Evolutionary conservation across 2,329 filamentous ascomycete genomes (phyloP).

Genomic region (Ceratocystis cacaofunesta): DNA sequence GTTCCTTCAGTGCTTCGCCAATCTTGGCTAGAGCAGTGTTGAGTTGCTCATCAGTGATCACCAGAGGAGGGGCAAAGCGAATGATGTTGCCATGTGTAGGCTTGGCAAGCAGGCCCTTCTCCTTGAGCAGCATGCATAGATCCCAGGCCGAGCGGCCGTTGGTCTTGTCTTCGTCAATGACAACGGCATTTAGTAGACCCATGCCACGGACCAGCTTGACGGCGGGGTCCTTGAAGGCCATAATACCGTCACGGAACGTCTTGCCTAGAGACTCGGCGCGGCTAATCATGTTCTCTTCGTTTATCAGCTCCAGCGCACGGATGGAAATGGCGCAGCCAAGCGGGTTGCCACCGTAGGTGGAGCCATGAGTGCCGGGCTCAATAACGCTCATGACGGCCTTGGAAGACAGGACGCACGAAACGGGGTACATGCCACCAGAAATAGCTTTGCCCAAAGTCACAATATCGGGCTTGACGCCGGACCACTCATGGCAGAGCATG

Average conservation of each 20-base stretch:
- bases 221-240: constrained; percentile 61
- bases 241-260: constrained; percentile 66
- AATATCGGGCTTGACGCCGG: constrained; percentile 85
- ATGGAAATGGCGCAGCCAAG: constrained; percentile 92
- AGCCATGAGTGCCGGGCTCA: constrained; percentile 92
- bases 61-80: constrained; percentile 85
- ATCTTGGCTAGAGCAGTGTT: constrained; percentile 65
- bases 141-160: constrained; percentile 88
- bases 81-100: constrained; percentile 98
- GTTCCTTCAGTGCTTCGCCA: constrained; percentile 62
- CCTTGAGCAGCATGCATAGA: constrained; percentile 86
- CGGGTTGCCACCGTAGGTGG: constrained; percentile 96
- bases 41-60: constrained; percentile 83
- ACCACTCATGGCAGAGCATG: constrained; percentile 90
- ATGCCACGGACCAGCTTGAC: constrained; percentile 78
- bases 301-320: constrained; percentile 80
- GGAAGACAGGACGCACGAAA: constrained; percentile 75
- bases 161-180: constrained; percentile 82
- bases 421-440: constrained; percentile 97
- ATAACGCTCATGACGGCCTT: constrained; percentile 91
- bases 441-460: constrained; percentile 95
- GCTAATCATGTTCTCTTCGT: constrained; percentile 78
- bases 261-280: constrained; percentile 69
- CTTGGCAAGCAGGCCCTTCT: constrained; percentile 91
- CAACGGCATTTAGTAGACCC: constrained; percentile 85